phyloP scores from a whole-genome alignment of 2,329 filamentous ascomycete species.

The Leptodontidium sp. region DNA sequence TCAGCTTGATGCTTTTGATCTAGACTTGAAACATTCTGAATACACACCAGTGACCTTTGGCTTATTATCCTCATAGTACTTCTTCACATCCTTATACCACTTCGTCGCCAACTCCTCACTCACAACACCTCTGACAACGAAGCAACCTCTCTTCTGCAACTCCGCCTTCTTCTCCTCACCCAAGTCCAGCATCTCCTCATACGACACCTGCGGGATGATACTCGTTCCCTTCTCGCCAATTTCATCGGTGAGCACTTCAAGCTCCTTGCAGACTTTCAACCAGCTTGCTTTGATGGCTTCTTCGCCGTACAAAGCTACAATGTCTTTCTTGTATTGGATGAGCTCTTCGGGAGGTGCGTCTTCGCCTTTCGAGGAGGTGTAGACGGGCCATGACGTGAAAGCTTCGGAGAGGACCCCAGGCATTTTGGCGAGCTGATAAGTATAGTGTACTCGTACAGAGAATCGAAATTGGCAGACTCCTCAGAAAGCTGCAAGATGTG shows the following conservation, averaged over 20 bases:
- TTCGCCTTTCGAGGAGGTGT: constrained; percentile 32
- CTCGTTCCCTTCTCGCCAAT: constrained; percentile 47
- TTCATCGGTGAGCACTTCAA: constrained; percentile 49
- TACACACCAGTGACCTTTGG: constrained; percentile 36
- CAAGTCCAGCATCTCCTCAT: constrained; percentile 42
- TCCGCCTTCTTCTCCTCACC: constrained; percentile 36
- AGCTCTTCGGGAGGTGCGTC: constrained; percentile 37
- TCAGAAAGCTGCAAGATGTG: too few relatives aligned
- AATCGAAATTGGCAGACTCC: too few relatives aligned
- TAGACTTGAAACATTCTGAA: too few relatives aligned
- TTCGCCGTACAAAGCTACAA: constrained; percentile 50
- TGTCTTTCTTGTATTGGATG: constrained; percentile 45
- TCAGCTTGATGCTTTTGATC: neutral
- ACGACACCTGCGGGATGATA: constrained; percentile 48
- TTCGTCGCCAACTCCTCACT: constrained; percentile 37
- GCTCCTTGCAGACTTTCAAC: constrained; percentile 50
- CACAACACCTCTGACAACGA: constrained; percentile 42
- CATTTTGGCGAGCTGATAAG: constrained; percentile 8
- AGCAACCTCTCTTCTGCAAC: constrained; percentile 44
- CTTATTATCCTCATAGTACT: constrained; percentile 48
- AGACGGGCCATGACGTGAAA: constrained; percentile 46
- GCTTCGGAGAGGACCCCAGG: constrained; percentile 1
- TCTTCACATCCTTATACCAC: constrained; percentile 46
- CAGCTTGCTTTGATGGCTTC: constrained; percentile 49
- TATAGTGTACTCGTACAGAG: too few relatives aligned